phyloP scores from a whole-genome alignment of 1,139 yeast genomes.

The Arxiozyma bovina region DNA sequence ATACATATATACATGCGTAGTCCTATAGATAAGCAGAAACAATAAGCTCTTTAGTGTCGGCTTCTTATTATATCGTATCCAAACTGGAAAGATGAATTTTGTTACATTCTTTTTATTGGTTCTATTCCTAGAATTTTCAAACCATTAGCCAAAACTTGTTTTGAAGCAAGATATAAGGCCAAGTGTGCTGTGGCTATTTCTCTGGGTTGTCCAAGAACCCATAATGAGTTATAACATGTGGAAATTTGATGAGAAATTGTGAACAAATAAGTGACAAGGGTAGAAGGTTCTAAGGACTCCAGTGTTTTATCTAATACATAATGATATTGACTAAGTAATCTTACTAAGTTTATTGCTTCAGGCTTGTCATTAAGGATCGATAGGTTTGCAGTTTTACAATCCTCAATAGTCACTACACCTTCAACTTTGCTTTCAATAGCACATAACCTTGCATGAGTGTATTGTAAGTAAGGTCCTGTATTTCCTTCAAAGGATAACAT shows the following conservation, averaged over 20 bases:
- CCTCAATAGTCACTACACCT: constrained; percentile 32
- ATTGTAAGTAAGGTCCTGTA: constrained; percentile 97
- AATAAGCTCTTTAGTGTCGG: not conserved
- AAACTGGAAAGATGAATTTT: not conserved
- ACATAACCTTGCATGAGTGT: constrained; percentile 94
- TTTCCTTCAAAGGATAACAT: constrained; percentile 98
- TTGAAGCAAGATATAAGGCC: constrained; percentile 83
- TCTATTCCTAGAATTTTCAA: not conserved
- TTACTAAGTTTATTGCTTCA: constrained; percentile 60
- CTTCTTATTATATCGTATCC: not conserved
- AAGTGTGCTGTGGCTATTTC: constrained; percentile 84
- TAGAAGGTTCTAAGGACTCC: constrained; percentile 84
- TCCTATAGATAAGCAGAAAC: not conserved
- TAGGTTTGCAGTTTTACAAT: constrained; percentile 51
- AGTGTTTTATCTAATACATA: constrained; percentile 77
- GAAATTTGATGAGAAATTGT: constrained; percentile 88
- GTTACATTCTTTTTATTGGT: not conserved
- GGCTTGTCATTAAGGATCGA: constrained; percentile 60
- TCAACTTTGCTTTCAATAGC: constrained; percentile 61
- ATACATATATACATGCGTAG: not conserved
- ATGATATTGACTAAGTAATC: constrained; percentile 83
- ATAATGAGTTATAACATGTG: constrained; percentile 84
- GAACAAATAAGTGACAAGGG: constrained; percentile 88
- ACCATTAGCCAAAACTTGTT: constrained; percentile 56
- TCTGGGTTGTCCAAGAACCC: constrained; percentile 95